These are phyloP conservation scores for Mycena leptocephala DNA, from an alignment of 768 basidiomycete genomes.

Conservation along the genomic window DNA sequence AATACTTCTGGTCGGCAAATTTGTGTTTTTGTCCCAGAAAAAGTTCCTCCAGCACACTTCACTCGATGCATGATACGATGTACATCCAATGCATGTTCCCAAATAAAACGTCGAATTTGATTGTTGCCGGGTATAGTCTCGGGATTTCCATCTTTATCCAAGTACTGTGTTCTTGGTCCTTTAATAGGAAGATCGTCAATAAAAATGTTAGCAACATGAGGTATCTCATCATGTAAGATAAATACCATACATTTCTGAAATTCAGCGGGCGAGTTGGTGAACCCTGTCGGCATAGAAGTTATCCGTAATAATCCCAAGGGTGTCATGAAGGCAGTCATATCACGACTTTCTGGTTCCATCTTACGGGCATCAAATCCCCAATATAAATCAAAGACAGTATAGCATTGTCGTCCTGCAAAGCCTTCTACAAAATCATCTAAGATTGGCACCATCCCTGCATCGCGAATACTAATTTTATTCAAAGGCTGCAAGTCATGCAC, in stretches of 20 bases:
- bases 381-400: no score
- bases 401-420: no score
- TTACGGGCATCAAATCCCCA: no score
- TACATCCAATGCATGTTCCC: conserved; percentile 51
- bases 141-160: conserved; percentile 30
- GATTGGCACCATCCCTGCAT: no score
- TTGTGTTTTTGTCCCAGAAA: conserved; percentile 54
- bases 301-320: no score
- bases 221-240: conserved; percentile 49
- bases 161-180: conserved; percentile 52
- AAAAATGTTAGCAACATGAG: conserved; percentile 37
- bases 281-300: no score
- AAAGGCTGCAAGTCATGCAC: conserved; percentile 58
- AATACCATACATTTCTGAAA: no score
- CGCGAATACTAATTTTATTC: conserved; percentile 54
- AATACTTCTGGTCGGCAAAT: conserved; percentile 37
- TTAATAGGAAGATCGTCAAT: conserved; percentile 50
- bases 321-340: no score
- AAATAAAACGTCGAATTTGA: conserved; percentile 55
- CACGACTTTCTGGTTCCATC: no score
- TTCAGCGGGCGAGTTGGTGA: no score
- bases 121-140: no score
- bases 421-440: no score
- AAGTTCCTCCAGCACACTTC: conserved; percentile 44
- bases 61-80: conserved; percentile 50